Evolutionary conservation across 129 eudicot species (phyloP), one percentile per base, ranked within the genome.

Genomic region (Saposhnikovia divaricata): DNA sequence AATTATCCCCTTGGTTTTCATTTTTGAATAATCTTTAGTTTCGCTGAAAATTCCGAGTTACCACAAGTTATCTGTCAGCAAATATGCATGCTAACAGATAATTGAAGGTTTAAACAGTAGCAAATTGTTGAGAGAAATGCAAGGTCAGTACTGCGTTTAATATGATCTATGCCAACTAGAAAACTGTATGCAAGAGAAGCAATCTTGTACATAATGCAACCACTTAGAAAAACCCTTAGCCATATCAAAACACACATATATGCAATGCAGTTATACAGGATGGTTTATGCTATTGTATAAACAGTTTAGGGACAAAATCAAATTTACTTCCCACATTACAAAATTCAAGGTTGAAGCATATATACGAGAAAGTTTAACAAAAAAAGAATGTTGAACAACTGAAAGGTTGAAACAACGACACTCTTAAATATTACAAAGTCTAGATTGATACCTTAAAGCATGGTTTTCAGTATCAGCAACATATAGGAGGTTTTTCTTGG

Each of bases 381-480:
- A 66, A 5, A 12, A 66, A 1, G 7, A 19, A 65, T 0, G 18
- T 28, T 38, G 0, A 13, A 28, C 42, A 68, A 68, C 40, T 11
- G 18, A 66, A 68, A 68, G 73, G 8, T 5, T 68, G 10, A 28
- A 68, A 68, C 23, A 31, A 19, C 9, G 2, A 68, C 23, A 25
- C 69, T 77, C 23, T 31, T 39, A 14, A 28, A 51, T 38, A 72
- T 21, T 73, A 81, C 31, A 83, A 95, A 57, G 31, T 61, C 1
- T 10, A 61, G 6, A 61, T 61, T n/a, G 69, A 15, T 68, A 68
- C 98, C 98, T 92, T 81, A 95, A 88, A 80, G 98, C 97, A 88
- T 95, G 98, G 81, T 95, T 95, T 89, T 92, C 98, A 0, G 98
- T 95, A 85, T 95, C 98, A 43, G 98, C 98, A 79, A 95, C 98